Evolutionary conservation across 1,284 basidiomycete species (phyloP), one percentile per base, ranked within the genome.

Genomic region (Microstroma glucosiphilum): DNA sequence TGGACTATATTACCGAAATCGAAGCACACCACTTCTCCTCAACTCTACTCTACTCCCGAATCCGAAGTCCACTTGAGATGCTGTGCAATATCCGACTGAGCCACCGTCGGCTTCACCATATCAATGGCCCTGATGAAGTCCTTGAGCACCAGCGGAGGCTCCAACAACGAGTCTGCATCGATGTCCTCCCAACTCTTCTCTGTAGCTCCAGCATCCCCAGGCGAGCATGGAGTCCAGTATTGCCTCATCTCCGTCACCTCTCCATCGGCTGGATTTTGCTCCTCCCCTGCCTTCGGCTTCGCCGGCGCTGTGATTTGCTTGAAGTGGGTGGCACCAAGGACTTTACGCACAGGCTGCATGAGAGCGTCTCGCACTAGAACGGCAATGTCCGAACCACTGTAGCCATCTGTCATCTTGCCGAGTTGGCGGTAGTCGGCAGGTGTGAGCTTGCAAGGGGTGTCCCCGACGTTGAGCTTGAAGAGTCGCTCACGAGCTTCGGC

Each of bases 271-370:
- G 30, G 30, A 37, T 37, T 37, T 37, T 37, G 30, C 30, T 37
- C 30, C 23, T 41, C 42, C n/a, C 19, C 41, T 11, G 66, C 69
- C 62, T 66, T 72, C 55, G 62, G 67, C 48, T 66, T 66, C 17
- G 62, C 64, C 0, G 73, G 75, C 4, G 69, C 76, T 70, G 80
- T 64, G 49, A 84, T 82, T 74, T 82, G 79, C 65, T 92, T 93
- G 83, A 98, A 98, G 80, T 98, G 94, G 1, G 93, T 96, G 0
- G 96, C 92, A 26, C 88, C 87, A 53, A 97, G 86, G 49, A 98
- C 92, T 79, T 97, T 98, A 61, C 96, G 87, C 23, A 98, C 91
- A 0, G 96, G 94, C 79, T 98, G 93, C 94, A 98, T 98, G 63
- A 98, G 84, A 0, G 94, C 94, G 75, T 98, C 96, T 63, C 93